phyloP scores from a whole-genome alignment of 2,329 filamentous ascomycete species.

The Colletotrichum australisinense region DNA sequence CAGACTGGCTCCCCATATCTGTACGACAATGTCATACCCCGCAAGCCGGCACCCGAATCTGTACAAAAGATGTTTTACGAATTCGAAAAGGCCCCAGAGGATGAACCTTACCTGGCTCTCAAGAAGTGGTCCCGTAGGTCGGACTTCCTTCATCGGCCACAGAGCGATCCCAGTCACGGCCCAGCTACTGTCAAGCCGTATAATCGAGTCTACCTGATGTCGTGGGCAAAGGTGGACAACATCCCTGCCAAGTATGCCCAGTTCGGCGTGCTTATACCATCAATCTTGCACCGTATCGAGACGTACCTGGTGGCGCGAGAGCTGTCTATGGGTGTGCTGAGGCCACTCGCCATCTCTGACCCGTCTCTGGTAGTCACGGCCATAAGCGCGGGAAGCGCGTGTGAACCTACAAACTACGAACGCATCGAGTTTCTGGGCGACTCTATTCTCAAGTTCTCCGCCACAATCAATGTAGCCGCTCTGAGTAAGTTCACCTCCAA shows the following conservation, averaged over 20 bases:
- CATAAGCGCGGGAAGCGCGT: constrained; percentile 73
- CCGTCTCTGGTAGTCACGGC: constrained; percentile 70
- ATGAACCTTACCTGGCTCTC: constrained; percentile 62
- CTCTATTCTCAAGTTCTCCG: constrained; percentile 80
- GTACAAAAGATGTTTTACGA: constrained; percentile 51
- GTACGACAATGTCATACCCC: constrained; percentile 53
- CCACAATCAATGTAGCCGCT: constrained; percentile 72
- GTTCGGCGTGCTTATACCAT: constrained; percentile 75
- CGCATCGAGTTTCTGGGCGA: constrained; percentile 90
- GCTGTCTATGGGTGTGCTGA: constrained; percentile 67
- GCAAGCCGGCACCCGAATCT: constrained; percentile 55
- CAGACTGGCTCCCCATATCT: constrained; percentile 48
- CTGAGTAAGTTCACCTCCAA: constrained; percentile 53
- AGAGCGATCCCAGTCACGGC: constrained; percentile 16
- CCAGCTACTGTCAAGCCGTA: constrained; percentile 54
- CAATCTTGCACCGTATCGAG: constrained; percentile 77
- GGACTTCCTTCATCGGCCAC: constrained; percentile 66
- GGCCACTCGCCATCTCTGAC: constrained; percentile 60
- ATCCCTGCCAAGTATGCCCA: constrained; percentile 56
- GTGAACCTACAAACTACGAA: constrained; percentile 78
- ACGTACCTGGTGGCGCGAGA: constrained; percentile 70
- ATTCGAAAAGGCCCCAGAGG: constrained; percentile 49
- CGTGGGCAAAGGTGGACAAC: constrained; percentile 61
- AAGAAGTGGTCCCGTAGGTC: constrained; percentile 63
- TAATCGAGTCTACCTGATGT: constrained; percentile 55